Base-by-base conservation (phyloP, 2,329 filamentous ascomycete genomes). In the Ascochyta clinopodiicola region DNA sequence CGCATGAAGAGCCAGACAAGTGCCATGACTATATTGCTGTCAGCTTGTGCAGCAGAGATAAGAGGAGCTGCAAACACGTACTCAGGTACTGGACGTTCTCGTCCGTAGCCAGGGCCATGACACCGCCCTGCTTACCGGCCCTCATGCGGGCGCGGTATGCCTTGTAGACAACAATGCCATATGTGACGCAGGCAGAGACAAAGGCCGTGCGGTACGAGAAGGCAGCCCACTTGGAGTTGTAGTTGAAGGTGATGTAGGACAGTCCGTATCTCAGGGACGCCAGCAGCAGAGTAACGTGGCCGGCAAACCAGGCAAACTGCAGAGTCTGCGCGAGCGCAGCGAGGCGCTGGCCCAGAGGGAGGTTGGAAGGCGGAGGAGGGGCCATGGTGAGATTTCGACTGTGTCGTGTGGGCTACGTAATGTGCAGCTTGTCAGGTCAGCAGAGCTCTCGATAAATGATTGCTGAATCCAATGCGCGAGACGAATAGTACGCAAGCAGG, bases 141-240 rank as follows among this genome's bases (percentile, higher is more conserved):
- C 91, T 90, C 68, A 90, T 84, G 65, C 92, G 89, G 67, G 93
- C 91, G 64, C 93, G 88, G 82, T 93, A 91, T 55, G 92, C 93
- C 86, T 99, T 99, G 84, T 96, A 98, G 60, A 99, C 94, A 44
- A 99, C 95, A 65, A 99, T 98, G 64, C 95, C 94, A 78, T 99
- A 99, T 10, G 95, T 98, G 44, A 87, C 86, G 43, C 92, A 92
- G 6, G 95, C 95, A 2, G 93, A 88, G 67, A 97, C 66, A 76
- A 99, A 99, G 54, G 93, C 91, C 50, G 89, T 86, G 70, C 95
- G 93, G 81, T 99, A 99, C 53, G 89, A 89, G 77, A 95, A 88
- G 64, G 86, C 83, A 43, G 94, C 93, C 82, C 87, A 86, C 73
- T 85, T 80, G 54, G 87, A 88, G 75, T 89, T 89, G 77, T 87